Evolutionary conservation across 2,329 filamentous ascomycete genomes (phyloP), one percentile per base, ranked within the genome.

Genomic region (Aspergillus terreus): DNA sequence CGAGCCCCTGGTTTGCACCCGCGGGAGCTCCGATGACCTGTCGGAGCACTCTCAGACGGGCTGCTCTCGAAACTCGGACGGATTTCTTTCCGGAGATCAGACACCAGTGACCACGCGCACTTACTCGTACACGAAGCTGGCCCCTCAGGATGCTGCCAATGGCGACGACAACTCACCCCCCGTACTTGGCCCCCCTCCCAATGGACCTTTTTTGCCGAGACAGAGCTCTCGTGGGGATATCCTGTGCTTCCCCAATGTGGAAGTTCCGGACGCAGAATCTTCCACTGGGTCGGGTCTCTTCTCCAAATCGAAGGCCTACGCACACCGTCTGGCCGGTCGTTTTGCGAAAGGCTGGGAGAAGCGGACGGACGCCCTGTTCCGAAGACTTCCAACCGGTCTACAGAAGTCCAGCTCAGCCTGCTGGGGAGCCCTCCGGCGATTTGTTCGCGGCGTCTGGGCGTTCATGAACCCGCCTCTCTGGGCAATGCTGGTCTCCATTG

Each of bases 381-480:
- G 71, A 23, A 58, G 67, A 23, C 73, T 87, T 9, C 84, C 84
- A 4, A 57, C 61, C 4, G 72, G 76, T 15, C 53, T 82, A 0
- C 83, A 86, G 61, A 78, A 72, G 46, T 58, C 66, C 6, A 63
- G 85, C 4, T 70, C 74, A 9, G 73, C 68, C 21, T 56, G 74
- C 15, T 73, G 69, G 42, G 69, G 64, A 30, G 72, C 69, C 40
- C 48, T 74, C 27, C 61, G 60, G 70, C 81, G 69, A 56, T 86
- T 89, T 60, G 72, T 82, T 59, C 73, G 73, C 45, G 91, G 91
- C 47, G 68, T 92, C 11, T 94, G 88, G 88, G 87, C 88, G 44
- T 96, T 96, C 70, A 97, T 99, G 92, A 97, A 97, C 72, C 92
- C 94, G 40, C 94, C 94, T 1, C 84, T 99, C 23, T 97, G 92